Percentiles rank a stretch among this genome's conserved stretches.
These are phyloP conservation scores for Daldinia bambusicola DNA, from an alignment of 495 filamentous ascomycete genomes.

Conservation along the genomic window DNA sequence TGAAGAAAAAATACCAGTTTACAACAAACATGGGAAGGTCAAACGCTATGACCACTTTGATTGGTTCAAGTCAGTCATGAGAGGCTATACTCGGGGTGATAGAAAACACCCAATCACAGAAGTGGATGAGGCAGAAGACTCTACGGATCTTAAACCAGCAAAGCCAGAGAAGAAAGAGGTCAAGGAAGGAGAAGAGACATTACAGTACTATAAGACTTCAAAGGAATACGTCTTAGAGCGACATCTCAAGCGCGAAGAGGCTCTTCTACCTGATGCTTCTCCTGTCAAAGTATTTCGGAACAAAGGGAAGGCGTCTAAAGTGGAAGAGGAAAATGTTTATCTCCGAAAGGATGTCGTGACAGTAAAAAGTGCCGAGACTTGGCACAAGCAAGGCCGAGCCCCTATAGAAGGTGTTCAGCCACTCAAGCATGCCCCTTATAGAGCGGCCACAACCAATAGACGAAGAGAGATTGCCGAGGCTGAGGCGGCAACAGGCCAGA, in stretches of 20 bases:
- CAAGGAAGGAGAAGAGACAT: constrained; percentile 78
- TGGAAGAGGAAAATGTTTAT: constrained; percentile 82
- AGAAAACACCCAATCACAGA: constrained; percentile 65
- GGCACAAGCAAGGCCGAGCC: constrained; percentile 95
- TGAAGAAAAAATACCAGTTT: constrained; percentile 79
- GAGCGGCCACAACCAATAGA: constrained; percentile 87
- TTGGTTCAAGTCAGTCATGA: constrained; percentile 87
- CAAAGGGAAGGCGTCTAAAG: constrained; percentile 70
- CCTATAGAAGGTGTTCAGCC: constrained; percentile 75
- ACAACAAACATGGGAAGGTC: constrained; percentile 76
- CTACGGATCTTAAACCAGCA: constrained; percentile 75
- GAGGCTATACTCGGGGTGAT: constrained; percentile 71
- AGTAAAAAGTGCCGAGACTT: constrained; percentile 92
- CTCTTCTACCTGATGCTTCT: constrained; percentile 73
- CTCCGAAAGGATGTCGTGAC: constrained; percentile 79
- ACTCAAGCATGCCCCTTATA: constrained; percentile 86
- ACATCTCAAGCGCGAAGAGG: constrained; percentile 93
- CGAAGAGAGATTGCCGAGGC: constrained; percentile 91
- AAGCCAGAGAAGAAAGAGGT: constrained; percentile 76
- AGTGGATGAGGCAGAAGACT: constrained; percentile 81
- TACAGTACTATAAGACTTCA: constrained; percentile 88
- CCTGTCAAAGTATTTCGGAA: constrained; percentile 78
- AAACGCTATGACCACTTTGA: constrained; percentile 76
- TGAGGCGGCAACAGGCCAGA: constrained; percentile 78
- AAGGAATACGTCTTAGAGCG: constrained; percentile 85